These are phyloP conservation scores for Hymenoscyphus scutula DNA, from an alignment of 2,329 filamentous ascomycete species.

Conservation along the genomic window DNA sequence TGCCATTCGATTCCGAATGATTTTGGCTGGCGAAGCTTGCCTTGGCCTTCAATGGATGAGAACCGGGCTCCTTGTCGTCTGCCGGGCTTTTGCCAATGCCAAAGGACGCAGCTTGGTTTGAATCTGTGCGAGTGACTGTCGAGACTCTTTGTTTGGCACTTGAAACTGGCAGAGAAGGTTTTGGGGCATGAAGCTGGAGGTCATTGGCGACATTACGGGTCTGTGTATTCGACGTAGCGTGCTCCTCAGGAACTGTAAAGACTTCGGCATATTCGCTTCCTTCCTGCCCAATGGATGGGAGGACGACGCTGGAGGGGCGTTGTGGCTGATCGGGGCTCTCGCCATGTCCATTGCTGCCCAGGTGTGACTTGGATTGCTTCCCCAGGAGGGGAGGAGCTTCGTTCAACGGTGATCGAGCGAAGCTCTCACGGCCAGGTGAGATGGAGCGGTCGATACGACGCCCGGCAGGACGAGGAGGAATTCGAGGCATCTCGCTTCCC, in stretches of 20 bases:
- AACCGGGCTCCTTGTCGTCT: conserved; percentile 45
- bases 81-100: conserved; percentile 72
- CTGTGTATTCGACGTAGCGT: conserved; percentile 59
- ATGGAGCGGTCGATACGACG: conserved; percentile 69
- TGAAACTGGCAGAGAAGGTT: conserved; percentile 75
- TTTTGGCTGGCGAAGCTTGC: conserved; percentile 54
- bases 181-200: conserved; percentile 84
- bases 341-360: conserved; percentile 8
- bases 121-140: conserved; percentile 86
- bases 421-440: conserved; percentile 75
- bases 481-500: conserved; percentile 57
- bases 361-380: conserved; percentile 34
- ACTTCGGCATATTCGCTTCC: conserved; percentile 80
- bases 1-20: conserved; percentile 30
- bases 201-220: conserved; percentile 77
- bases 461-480: conserved; percentile 72
- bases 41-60: conserved; percentile 59
- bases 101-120: conserved; percentile 78
- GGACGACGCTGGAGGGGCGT: conserved; percentile 70
- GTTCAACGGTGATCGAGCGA: conserved; percentile 82
- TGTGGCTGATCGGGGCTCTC: conserved; percentile 45
- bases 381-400: conserved; percentile 56
- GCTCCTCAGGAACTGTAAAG: conserved; percentile 46
- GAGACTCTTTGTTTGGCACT: conserved; percentile 83
- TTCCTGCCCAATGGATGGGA: conserved; percentile 87